A percentile compares a stretch with the other conserved stretches of the same genome.
Conservation (phyloP, 1,139 yeast genomes). For the Debaryomycetaceae sp. region DNA sequence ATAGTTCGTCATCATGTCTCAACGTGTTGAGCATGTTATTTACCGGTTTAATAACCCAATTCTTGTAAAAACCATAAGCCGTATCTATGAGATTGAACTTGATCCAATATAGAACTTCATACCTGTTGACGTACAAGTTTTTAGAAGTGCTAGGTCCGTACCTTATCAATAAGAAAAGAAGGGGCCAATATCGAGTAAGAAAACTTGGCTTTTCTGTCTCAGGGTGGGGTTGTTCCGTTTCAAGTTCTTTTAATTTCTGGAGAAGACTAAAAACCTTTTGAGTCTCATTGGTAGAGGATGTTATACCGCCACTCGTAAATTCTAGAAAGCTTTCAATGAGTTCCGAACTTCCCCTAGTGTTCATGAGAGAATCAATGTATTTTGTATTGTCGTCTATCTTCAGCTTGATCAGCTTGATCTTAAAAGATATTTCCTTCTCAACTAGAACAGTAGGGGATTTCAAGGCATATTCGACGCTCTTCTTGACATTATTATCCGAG, state of each 20-base stretch:
- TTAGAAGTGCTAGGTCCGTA: conserved; percentile 52
- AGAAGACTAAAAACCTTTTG: conserved; percentile 10
- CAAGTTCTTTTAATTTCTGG: conserved; percentile 8
- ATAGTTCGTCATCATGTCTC: conserved; percentile 75
- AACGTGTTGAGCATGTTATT: conserved; percentile 71
- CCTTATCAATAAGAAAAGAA: conserved; percentile 30
- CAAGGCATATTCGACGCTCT: conserved; percentile 9
- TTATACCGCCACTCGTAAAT: neutral
- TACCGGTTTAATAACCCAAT: conserved; percentile 85
- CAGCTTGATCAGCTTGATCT: conserved; percentile 16
- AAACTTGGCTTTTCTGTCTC: conserved; percentile 44
- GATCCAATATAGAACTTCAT: conserved; percentile 53
- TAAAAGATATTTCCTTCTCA: conserved; percentile 18
- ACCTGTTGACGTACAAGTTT: conserved; percentile 47
- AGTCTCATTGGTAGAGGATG: conserved; percentile 7
- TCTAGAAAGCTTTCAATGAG: conserved; percentile 11
- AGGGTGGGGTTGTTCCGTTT: conserved; percentile 4
- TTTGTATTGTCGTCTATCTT: conserved; percentile 19
- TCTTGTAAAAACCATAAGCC: conserved; percentile 59
- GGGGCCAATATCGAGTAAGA: conserved; percentile 67
- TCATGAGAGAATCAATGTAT: conserved; percentile 21
- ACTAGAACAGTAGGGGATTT: conserved; percentile 18
- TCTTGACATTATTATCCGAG: conserved; percentile 2
- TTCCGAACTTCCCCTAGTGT: conserved; percentile 10
- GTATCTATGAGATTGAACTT: conserved; percentile 61